Conservation (phyloP, 768 basidiomycete species). For the Boletus subparvulus region DNA sequence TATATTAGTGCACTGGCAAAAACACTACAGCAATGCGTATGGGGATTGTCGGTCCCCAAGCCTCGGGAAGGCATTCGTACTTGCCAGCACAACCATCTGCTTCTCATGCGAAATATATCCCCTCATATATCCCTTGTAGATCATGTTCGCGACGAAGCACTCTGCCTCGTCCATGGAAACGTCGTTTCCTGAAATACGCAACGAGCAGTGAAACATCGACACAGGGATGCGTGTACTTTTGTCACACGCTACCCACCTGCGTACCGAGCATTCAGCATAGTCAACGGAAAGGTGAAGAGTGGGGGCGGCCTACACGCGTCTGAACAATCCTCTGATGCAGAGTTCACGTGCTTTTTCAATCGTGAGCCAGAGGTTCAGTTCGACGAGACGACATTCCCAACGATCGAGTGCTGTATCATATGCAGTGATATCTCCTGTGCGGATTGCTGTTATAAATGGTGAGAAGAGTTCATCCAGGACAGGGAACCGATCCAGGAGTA, state of each 20-base stretch:
- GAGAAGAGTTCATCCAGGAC: conserved; percentile 67
- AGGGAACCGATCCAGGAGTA: conserved; percentile 72
- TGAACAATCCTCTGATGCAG: conserved; percentile 80
- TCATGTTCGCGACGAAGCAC: conserved; percentile 93
- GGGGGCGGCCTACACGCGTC: conserved; percentile 60
- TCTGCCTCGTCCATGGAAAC: conserved; percentile 83
- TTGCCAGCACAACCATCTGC: conserved; percentile 88
- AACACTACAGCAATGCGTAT: conserved; percentile 30
- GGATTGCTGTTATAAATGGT: conserved; percentile 81
- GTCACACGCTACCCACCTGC: conserved; percentile 76
- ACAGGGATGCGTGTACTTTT: conserved; percentile 80
- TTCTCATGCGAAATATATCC: conserved; percentile 97
- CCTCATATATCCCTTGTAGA: conserved; percentile 87
- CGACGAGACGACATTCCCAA: conserved; percentile 73
- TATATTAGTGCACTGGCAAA: neutral
- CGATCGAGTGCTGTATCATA: conserved; percentile 79
- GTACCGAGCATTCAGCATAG: neutral
- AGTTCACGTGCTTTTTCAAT: conserved; percentile 87
- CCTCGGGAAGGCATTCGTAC: conserved; percentile 76
- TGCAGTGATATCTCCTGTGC: conserved; percentile 68
- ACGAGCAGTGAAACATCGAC: conserved; percentile 73
- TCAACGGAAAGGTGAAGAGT: neutral
- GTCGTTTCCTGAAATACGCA: conserved; percentile 68
- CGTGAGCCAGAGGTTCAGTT: conserved; percentile 82
- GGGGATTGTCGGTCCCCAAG: conserved; percentile 62